Conservation (phyloP, 2,329 filamentous ascomycete species). For the Cephalotrichum gorgonifer region DNA sequence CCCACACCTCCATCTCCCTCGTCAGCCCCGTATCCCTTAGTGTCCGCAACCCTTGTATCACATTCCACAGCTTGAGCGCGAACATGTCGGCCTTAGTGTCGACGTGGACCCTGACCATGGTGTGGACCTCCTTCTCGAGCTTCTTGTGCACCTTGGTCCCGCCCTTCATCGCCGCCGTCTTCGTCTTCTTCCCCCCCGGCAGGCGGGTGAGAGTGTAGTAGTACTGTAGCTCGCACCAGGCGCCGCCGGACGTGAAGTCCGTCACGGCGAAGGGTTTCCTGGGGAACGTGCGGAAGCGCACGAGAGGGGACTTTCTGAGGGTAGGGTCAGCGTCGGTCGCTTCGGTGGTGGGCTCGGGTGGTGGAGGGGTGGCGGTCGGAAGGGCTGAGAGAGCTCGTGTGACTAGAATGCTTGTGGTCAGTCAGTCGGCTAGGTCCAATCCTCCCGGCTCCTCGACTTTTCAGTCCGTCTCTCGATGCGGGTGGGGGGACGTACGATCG, state of each 20-base stretch:
- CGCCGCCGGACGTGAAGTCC: constrained; percentile 75
- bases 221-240: constrained; percentile 95
- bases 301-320: constrained; percentile 45
- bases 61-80: constrained; percentile 79
- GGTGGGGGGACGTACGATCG: constrained; percentile 37
- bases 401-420: constrained; percentile 57
- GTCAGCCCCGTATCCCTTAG: constrained; percentile 62
- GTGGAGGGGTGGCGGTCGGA: not conserved
- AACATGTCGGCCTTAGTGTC: constrained; percentile 70
- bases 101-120: constrained; percentile 61
- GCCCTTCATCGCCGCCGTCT: constrained; percentile 73
- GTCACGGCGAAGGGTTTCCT: constrained; percentile 76
- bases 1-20: constrained; percentile 77
- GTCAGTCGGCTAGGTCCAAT: constrained; percentile 45
- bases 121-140: constrained; percentile 79
- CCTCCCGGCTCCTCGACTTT: constrained; percentile 8
- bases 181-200: constrained; percentile 60
- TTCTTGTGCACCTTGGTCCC: constrained; percentile 72
- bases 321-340: constrained; percentile 9
- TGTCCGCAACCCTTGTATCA: constrained; percentile 73
- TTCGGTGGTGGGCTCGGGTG: constrained; percentile 10
- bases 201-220: constrained; percentile 72
- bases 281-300: constrained; percentile 68
- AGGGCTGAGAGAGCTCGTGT: constrained; percentile 27
- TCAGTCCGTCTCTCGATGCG: not conserved